Base-by-base conservation (phyloP, 306 rosid genomes). In the Prunus dulcis region DNA sequence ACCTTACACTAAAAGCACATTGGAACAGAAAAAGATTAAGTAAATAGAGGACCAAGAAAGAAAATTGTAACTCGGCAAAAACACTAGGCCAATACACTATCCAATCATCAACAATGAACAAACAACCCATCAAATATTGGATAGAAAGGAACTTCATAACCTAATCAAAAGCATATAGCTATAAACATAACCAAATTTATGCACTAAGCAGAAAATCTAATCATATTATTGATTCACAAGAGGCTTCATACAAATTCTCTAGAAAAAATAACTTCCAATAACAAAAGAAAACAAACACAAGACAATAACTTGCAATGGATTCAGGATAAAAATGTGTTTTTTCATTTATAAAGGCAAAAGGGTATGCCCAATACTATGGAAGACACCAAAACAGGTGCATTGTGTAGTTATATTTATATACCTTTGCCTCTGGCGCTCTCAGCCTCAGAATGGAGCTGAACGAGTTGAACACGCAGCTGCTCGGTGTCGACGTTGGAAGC, bases 361-460 rank as follows among this genome's bases (percentile, higher is more conserved):
- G 76, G 72, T 50, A 56, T 9, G n/a, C 12, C 18, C 3, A 66
- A 67, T 62, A 30, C 27, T 14, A 17, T 27, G n/a, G 28, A 70
- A 62, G 67, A 50, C 13, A 49, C 23, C 28, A 32, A 47, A 49
- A 12, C 72, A 4, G 51, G 49, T 69, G 67, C 32, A 58, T 0
- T 58, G 52, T 15, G 58, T 17, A 18, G 52, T 47, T 66, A 77
- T 30, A 32, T 30, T 11, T 32, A 58, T 32, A 11, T 68, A 89
- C 98, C 98, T 81, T 90, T 94, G 89, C 80, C 23, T 85, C 86
- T 82, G 78, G 98, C 80, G 79, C 64, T 73, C 18, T 85, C 77
- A 1, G 98, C 93, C 81, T 94, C 97, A 0, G 88, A 68, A 28
- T 92, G 97, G 81, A 92, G 98, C 5, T 85, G 91, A 73, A 85